phyloP scores from a whole-genome alignment of 1,139 yeast genomes.

The Suhomyces panamericanus region DNA sequence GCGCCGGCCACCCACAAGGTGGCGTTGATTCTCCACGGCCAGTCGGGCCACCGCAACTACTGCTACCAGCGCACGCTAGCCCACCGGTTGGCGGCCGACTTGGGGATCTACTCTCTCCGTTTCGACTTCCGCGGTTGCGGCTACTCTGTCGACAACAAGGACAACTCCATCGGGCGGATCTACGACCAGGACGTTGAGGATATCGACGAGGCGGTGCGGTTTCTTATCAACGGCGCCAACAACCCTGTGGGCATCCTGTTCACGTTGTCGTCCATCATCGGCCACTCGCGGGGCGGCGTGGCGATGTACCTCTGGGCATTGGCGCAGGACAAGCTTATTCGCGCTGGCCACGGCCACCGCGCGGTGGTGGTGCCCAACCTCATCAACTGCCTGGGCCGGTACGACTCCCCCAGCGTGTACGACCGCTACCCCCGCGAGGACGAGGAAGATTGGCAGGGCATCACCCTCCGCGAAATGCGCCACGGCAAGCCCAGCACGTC shows the following conservation, averaged over 20 bases:
- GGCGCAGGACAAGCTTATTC: constrained; percentile 36
- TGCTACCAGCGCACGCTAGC: constrained; percentile 71
- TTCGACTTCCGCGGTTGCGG: constrained; percentile 91
- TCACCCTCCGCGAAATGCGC: constrained; percentile 37
- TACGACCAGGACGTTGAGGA: constrained; percentile 68
- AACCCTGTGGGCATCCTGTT: constrained; percentile 43
- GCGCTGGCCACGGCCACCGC: constrained; percentile 25
- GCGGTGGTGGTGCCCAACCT: constrained; percentile 57
- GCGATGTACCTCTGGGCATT: constrained; percentile 78
- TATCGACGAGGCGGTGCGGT: constrained; percentile 54
- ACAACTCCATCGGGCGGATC: constrained; percentile 50
- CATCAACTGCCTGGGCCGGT: constrained; percentile 75
- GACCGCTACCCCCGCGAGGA: constrained; percentile 31
- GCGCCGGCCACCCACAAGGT: constrained; percentile 43
- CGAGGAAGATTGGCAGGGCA: constrained; percentile 18
- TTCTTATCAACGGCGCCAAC: constrained; percentile 34
- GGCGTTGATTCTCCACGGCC: constrained; percentile 64
- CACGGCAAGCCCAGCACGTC: constrained; percentile 47
- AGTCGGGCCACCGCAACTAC: constrained; percentile 80
- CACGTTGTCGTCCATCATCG: constrained; percentile 56
- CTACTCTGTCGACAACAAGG: constrained; percentile 58
- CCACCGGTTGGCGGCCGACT: constrained; percentile 52
- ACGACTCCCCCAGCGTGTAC: constrained; percentile 34
- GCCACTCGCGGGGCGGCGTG: constrained; percentile 79
- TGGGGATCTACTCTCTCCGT: constrained; percentile 66